Evolutionary conservation across 2,329 filamentous ascomycete species (phyloP).

Genomic region (Epichloe baconii): DNA sequence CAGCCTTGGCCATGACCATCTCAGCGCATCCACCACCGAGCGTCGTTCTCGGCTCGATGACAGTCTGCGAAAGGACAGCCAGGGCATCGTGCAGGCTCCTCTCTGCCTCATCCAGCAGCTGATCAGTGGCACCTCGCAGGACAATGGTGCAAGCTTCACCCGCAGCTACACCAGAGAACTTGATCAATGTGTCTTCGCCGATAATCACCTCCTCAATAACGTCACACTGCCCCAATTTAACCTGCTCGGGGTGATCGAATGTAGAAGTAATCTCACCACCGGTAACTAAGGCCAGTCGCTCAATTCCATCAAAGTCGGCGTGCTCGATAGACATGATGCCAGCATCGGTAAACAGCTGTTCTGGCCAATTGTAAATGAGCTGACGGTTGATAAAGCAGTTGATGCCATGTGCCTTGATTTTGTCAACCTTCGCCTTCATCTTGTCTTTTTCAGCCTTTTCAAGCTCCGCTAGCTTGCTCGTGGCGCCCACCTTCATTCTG

Average conservation of each 20-base stretch:
- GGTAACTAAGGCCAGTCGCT: slow-evolving; percentile 86
- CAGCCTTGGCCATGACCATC: slow-evolving; percentile 98
- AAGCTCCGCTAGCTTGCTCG: slow-evolving; percentile 91
- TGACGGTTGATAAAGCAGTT: slow-evolving; percentile 99
- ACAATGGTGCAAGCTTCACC: slow-evolving; percentile 95
- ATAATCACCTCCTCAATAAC: slow-evolving; percentile 97
- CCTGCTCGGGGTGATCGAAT: slow-evolving; percentile 94
- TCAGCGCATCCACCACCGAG: slow-evolving; percentile 92
- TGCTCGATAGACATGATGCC: slow-evolving; percentile 98
- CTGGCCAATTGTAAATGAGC: slow-evolving; percentile 99
- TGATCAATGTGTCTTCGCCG: slow-evolving; percentile 92
- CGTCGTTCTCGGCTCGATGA: slow-evolving; percentile 86
- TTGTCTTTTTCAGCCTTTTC: slow-evolving; percentile 98
- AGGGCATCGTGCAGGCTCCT: slow-evolving; percentile 91
- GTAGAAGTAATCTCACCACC: slow-evolving; percentile 96
- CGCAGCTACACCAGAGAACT: slow-evolving; percentile 90
- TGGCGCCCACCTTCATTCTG: slow-evolving; percentile 89
- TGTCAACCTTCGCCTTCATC: slow-evolving; percentile 99
- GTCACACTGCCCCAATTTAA: slow-evolving; percentile 92
- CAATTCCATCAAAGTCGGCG: slow-evolving; percentile 96
- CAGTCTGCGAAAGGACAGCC: slow-evolving; percentile 90
- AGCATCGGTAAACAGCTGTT: slow-evolving; percentile 94
- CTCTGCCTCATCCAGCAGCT: slow-evolving; percentile 93
- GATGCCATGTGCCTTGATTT: slow-evolving; percentile 96
- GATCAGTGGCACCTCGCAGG: slow-evolving; percentile 87